Evolutionary conservation across 164 flowering plant species (phyloP), one percentile per base, ranked within the genome.

Genomic region (Piper longum): DNA sequence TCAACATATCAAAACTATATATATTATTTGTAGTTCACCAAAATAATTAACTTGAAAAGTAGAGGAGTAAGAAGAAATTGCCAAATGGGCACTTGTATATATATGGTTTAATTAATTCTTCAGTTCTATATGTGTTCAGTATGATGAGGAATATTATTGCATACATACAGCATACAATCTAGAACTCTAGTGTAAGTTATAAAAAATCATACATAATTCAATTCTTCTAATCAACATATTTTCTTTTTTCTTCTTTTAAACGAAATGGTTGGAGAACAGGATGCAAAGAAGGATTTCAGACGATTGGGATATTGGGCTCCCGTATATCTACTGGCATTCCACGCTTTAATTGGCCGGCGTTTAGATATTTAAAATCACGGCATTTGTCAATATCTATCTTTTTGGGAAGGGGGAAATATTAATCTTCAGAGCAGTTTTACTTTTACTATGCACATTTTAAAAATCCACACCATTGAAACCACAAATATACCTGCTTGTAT

Each of bases 271-370:
- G 56, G 74, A 68, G 54, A 76, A 75, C 91, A 87, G 96, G 88
- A 70, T 60, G 62, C 79, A 73, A 70, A 63, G 36, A 73, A 54
- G 71, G 84, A 77, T 69, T 65, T 70, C 69, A 75, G 74, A 73
- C 81, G 86, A 81, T 70, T 81, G 75, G 66, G 80, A 66, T 79
- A 77, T 73, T 81, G 82, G 82, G 72, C 70, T 73, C 78, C 78
- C 67, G 77, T 79, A 65, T 72, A 61, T 73, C 70, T 87, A 83
- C 66, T 85, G 82, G 74, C 72, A n/a, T 72, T 80, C 62, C 78
- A 79, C 74, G 75, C 78, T 63, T 70, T 82, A 62, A 75, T 76
- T 75, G 79, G 87, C 81, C 78, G 87, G 77, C 73, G 61, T 61
- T 78, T 83, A 69, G 61, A 60, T 52, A 61, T 39, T 40, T 65